Evolutionary conservation across 495 filamentous ascomycete genomes (phyloP).

Genomic region (Xylaria curta): DNA sequence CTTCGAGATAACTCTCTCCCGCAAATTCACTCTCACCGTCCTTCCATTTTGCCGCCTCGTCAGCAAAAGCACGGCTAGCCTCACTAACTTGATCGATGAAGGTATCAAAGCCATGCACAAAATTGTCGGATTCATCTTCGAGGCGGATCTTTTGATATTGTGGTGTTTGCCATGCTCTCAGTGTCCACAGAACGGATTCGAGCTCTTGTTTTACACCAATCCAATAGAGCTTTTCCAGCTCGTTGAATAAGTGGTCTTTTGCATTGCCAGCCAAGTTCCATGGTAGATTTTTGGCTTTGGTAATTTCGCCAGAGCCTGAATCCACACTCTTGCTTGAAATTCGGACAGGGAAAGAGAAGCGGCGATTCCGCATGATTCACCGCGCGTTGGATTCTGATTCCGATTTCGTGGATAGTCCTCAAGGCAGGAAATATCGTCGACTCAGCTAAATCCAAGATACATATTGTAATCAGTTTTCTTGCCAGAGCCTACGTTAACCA

Average conservation of each 20-base stretch:
- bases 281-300: background rate
- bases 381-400: background rate
- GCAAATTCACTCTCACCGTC: background rate
- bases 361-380: background rate
- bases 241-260: background rate
- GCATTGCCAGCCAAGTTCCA: background rate
- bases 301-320: background rate
- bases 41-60: background rate
- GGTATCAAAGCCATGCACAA: background rate
- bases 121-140: background rate
- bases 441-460: background rate
- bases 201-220: background rate
- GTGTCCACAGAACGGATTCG: constrained; percentile 1
- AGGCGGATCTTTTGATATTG: background rate
- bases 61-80: background rate
- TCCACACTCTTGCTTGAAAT: background rate
- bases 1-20: constrained; percentile 3
- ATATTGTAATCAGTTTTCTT: background rate
- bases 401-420: background rate
- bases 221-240: constrained; percentile 6
- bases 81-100: constrained; percentile 6
- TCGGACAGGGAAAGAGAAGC: background rate
- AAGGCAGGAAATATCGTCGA: background rate
- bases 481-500: background rate
- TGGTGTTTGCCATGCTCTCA: constrained; percentile 6